A percentile compares a stretch with the other conserved stretches of the same genome.
These are phyloP conservation scores for Neonectria punicea DNA, from an alignment of 2,329 filamentous ascomycete species.

Conservation along the genomic window DNA sequence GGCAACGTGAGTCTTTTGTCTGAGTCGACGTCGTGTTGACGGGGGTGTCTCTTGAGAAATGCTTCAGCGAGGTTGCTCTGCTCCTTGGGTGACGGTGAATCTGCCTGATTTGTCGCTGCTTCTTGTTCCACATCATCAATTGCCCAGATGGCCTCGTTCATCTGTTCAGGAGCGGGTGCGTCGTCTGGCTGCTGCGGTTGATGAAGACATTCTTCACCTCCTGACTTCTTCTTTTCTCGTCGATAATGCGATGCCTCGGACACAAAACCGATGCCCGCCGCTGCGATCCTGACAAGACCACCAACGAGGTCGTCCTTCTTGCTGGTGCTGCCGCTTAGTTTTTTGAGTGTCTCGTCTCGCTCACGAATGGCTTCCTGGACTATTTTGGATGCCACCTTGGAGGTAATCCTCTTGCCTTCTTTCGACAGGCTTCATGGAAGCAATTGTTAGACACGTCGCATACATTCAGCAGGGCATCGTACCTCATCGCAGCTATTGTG, in stretches of 20 bases:
- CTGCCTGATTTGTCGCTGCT: not conserved
- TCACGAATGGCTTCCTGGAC: constrained; percentile 3
- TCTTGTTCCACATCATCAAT: constrained; percentile 3
- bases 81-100: not conserved
- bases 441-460: not conserved
- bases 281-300: constrained; percentile 7
- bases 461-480: not conserved
- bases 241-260: constrained; percentile 14
- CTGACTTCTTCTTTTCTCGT: constrained; percentile 9
- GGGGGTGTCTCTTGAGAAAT: constrained; percentile 6
- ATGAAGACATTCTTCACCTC: not conserved
- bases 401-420: not conserved
- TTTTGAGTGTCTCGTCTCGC: not conserved
- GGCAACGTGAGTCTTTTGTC: constrained; percentile 43
- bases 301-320: constrained; percentile 12
- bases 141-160: constrained; percentile 4
- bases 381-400: not conserved
- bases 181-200: not conserved
- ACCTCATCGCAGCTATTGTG: not conserved
- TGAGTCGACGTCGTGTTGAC: not conserved
- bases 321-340: not conserved
- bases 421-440: not conserved
- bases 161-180: not conserved
- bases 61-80: not conserved
- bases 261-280: constrained; percentile 18